These are phyloP conservation scores for Dalechampia spathulata DNA, from an alignment of 441 rosid genomes.

Conservation along the genomic window DNA sequence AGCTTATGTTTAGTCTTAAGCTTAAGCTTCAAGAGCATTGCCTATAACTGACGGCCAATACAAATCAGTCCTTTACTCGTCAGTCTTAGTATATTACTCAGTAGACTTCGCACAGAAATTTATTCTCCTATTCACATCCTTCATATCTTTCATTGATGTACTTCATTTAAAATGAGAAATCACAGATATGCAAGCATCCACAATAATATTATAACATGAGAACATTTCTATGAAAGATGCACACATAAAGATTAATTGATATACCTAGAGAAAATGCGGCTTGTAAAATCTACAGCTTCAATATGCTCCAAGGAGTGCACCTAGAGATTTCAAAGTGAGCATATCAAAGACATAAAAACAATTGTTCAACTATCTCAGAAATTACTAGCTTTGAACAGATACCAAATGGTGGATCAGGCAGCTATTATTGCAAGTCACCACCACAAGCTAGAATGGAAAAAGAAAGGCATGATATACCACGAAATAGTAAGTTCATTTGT, in stretches of 20 bases:
- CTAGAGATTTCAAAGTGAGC: conserved; percentile 31
- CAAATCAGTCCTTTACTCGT: conserved; percentile 1
- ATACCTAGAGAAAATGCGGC: conserved; percentile 74
- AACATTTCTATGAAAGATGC: too few relatives aligned
- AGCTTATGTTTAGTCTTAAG: too few relatives aligned
- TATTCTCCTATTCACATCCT: neutral
- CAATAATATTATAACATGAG: neutral
- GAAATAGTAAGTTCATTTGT: conserved; percentile 7
- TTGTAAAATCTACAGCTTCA: conserved; percentile 66
- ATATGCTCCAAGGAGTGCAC: conserved; percentile 80
- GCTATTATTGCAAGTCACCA: neutral
- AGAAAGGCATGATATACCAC: too few relatives aligned
- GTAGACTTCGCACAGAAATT: neutral
- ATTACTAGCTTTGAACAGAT: neutral
- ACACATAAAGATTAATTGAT: conserved; percentile 8
- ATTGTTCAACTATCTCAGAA: conserved; percentile 1
- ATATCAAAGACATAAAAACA: conserved; percentile 15
- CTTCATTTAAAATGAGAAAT: neutral
- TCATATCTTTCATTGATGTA: neutral
- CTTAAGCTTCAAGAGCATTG: neutral
- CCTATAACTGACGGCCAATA: neutral
- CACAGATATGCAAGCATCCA: neutral
- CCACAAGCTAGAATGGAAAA: neutral
- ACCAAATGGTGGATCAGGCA: conserved; percentile 13
- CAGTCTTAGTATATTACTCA: too few relatives aligned